Conservation (phyloP, 331 rosid genomes). For the Cydonia oblonga region DNA sequence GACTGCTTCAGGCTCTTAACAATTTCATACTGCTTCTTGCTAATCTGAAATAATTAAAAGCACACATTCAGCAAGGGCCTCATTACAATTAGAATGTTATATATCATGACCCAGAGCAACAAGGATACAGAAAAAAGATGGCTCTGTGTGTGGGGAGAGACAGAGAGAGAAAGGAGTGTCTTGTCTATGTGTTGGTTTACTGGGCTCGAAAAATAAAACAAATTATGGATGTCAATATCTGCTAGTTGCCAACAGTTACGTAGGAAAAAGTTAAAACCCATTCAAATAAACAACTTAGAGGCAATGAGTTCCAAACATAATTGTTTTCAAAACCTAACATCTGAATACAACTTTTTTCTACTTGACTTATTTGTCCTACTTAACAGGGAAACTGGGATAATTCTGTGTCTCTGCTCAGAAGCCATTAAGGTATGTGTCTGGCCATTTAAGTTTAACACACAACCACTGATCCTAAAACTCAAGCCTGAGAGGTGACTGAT, state of each 20-base stretch:
- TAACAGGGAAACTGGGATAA: background rate
- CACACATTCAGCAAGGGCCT: conserved; percentile 4
- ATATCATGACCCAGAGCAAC: background rate
- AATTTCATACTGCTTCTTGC: conserved; percentile 79
- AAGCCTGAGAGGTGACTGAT: background rate
- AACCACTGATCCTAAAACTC: background rate
- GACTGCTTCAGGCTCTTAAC: conserved; percentile 87
- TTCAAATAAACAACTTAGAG: background rate
- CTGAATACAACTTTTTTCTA: background rate
- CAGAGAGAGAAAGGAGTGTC: background rate
- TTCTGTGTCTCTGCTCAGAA: background rate
- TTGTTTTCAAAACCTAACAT: background rate
- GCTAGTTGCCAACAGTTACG: background rate
- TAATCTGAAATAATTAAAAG: conserved; percentile 49
- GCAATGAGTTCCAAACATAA: background rate
- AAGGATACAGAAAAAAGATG: background rate
- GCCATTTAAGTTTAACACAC: background rate
- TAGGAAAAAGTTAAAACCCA: background rate
- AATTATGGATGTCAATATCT: background rate
- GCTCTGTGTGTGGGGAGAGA: background rate
- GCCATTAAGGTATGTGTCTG: background rate
- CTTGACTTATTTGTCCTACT: background rate
- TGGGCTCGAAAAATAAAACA: background rate
- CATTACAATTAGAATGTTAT: background rate
- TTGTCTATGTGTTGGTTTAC: background rate